These are phyloP conservation scores for Rhizopogon rudus DNA, from an alignment of 768 basidiomycete genomes.

Conservation along the genomic window DNA sequence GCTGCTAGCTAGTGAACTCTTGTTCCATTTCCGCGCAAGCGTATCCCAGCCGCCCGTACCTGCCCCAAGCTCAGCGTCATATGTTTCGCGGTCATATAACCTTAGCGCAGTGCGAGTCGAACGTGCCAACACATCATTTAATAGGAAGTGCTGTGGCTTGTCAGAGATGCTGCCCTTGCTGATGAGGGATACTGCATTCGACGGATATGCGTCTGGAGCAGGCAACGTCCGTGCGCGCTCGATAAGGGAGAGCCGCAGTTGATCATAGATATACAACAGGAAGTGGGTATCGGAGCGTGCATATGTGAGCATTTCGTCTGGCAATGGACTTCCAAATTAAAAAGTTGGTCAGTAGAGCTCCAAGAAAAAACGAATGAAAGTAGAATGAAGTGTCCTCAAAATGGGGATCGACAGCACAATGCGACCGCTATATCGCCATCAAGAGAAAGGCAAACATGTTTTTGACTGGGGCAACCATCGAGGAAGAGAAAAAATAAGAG, in stretches of 20 bases:
- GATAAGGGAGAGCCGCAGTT: conserved; percentile 83
- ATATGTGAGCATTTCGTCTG: conserved; percentile 85
- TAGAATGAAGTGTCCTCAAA: neutral
- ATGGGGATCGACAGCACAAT: neutral
- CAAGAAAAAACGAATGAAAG: neutral
- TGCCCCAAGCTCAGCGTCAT: conserved; percentile 58
- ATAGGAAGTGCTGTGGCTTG: conserved; percentile 33
- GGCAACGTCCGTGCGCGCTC: conserved; percentile 46
- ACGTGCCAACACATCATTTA: conserved; percentile 62
- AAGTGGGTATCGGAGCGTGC: conserved; percentile 97
- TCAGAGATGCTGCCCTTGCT: conserved; percentile 11
- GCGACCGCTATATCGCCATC: neutral
- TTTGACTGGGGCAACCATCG: neutral
- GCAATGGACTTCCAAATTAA: conserved; percentile 55
- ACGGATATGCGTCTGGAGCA: conserved; percentile 26
- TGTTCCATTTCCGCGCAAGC: conserved; percentile 82
- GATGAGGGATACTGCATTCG: conserved; percentile 23
- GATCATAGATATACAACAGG: conserved; percentile 88
- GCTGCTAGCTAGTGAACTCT: conserved; percentile 39
- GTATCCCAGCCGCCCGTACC: conserved; percentile 76
- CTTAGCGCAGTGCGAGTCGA: conserved; percentile 76
- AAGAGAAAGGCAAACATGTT: too few species aligned
- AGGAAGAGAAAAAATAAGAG: neutral
- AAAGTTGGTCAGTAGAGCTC: neutral
- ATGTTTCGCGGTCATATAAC: conserved; percentile 62